Evolutionary conservation across 768 basidiomycete genomes (phyloP).

Genomic region (Lactarius psammicola): DNA sequence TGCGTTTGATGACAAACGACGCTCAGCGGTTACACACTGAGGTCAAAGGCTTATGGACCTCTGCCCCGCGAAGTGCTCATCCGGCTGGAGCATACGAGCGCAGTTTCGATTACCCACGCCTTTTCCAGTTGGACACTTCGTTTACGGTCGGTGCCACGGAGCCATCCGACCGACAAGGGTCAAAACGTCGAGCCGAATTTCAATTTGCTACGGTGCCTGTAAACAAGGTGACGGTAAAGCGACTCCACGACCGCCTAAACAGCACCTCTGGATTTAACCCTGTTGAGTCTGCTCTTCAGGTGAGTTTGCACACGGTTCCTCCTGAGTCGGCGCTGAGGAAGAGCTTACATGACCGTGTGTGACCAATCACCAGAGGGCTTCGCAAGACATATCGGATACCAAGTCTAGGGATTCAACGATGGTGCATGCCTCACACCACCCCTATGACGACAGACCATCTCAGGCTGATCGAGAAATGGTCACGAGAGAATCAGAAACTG

Average conservation of each 20-base stretch:
- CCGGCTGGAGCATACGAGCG: conserved; percentile 21
- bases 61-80: conserved; percentile 27
- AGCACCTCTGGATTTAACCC: conserved; percentile 7
- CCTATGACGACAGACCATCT: conserved; percentile 17
- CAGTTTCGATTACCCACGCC: conserved; percentile 19
- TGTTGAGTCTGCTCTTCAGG: conserved; percentile 16
- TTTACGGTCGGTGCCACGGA: conserved; percentile 9
- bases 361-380: conserved; percentile 12
- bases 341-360: conserved; percentile 11
- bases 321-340: neutral
- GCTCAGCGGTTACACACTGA: conserved; percentile 22
- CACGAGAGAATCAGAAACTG: conserved; percentile 11
- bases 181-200: conserved; percentile 10
- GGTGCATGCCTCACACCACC: conserved; percentile 3
- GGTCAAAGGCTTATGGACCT: conserved; percentile 22
- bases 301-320: neutral
- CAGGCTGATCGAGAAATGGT: conserved; percentile 13
- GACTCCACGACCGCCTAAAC: conserved; percentile 12
- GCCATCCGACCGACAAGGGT: conserved; percentile 2
- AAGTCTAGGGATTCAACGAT: conserved; percentile 7
- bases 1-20: conserved; percentile 19
- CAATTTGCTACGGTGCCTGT: neutral
- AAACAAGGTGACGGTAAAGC: conserved; percentile 2
- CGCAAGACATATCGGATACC: neutral
- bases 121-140: conserved; percentile 20